Percentiles rank a stretch among this genome's conserved stretches.
Evolutionary conservation across 2,329 filamentous ascomycete genomes (phyloP).

Genomic region (Epichloe uncinata): DNA sequence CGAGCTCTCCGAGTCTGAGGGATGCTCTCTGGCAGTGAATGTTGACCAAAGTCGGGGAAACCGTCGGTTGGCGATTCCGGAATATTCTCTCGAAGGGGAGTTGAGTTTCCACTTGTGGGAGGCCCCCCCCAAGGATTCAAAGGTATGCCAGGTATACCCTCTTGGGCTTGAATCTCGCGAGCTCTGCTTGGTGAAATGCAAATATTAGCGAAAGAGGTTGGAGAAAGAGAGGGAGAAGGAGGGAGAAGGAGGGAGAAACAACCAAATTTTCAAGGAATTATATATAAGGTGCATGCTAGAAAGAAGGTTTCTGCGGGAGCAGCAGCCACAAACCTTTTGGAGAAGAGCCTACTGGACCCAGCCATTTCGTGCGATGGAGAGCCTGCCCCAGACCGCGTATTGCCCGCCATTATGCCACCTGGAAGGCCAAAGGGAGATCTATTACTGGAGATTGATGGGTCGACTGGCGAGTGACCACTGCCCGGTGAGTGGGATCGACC

Average conservation of each 20-base stretch:
- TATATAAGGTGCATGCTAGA: neutral
- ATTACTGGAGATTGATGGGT: slow-evolving; percentile 48
- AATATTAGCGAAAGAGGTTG: neutral
- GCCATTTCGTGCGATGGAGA: slow-evolving; percentile 89
- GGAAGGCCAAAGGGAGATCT: slow-evolving; percentile 63
- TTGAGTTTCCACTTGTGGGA: slow-evolving; percentile 91
- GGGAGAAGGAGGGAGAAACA: neutral
- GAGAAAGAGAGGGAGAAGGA: too few species aligned
- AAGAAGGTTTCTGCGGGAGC: neutral
- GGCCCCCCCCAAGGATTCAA: slow-evolving; percentile 88
- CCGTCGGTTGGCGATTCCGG: slow-evolving; percentile 93
- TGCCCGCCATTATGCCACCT: slow-evolving; percentile 47
- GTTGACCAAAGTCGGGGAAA: slow-evolving; percentile 77
- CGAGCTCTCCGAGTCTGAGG: slow-evolving; percentile 66
- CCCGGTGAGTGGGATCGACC: slow-evolving; percentile 65
- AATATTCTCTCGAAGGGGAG: slow-evolving; percentile 90
- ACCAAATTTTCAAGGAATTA: neutral
- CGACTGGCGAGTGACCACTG: slow-evolving; percentile 69
- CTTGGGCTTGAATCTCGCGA: slow-evolving; percentile 92
- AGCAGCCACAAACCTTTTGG: slow-evolving; percentile 62
- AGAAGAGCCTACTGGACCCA: slow-evolving; percentile 63
- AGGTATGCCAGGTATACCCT: slow-evolving; percentile 60
- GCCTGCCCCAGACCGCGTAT: slow-evolving; percentile 69
- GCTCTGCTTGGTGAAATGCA: slow-evolving; percentile 45
- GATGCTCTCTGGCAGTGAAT: slow-evolving; percentile 51